These are phyloP conservation scores for Fraxinus velutina DNA, from an alignment of 305 asterid genomes.

Conservation along the genomic window DNA sequence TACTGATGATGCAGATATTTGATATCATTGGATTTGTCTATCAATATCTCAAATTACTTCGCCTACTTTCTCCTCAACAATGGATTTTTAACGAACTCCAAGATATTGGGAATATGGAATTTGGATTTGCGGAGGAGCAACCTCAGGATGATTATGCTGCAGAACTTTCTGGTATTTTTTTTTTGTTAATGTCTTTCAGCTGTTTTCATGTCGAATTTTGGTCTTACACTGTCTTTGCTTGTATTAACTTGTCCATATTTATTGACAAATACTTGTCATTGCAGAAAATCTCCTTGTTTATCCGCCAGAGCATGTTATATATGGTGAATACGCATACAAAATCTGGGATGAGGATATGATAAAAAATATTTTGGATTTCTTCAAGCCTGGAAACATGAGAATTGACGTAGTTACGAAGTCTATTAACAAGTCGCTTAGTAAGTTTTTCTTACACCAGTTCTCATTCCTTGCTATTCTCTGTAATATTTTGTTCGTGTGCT, in stretches of 20 bases:
- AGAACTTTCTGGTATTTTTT: constrained; percentile 78
- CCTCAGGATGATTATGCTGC: constrained; percentile 98
- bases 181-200: neutral
- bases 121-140: constrained; percentile 89
- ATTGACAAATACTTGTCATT: constrained; percentile 23
- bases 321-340: constrained; percentile 81
- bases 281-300: constrained; percentile 85
- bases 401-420: constrained; percentile 75
- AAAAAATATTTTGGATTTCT: constrained; percentile 59
- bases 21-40: constrained; percentile 76
- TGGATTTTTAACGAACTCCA: constrained; percentile 98
- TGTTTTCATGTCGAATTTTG: neutral
- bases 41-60: constrained; percentile 86
- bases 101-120: constrained; percentile 84
- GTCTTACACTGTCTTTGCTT: neutral
- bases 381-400: constrained; percentile 93
- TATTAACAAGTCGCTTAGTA: constrained; percentile 60
- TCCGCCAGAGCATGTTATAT: constrained; percentile 83
- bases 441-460: constrained; percentile 10
- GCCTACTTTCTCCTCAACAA: constrained; percentile 72
- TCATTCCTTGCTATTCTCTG: constrained; percentile 17
- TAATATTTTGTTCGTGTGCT: constrained; percentile 11
- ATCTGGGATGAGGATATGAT: constrained; percentile 78
- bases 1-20: constrained; percentile 54
- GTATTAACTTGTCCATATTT: constrained; percentile 13